A percentile compares a stretch with the other conserved stretches of the same genome.
Evolutionary conservation across 805 yeast species (phyloP).

Genomic region (Ogataea dorogensis): DNA sequence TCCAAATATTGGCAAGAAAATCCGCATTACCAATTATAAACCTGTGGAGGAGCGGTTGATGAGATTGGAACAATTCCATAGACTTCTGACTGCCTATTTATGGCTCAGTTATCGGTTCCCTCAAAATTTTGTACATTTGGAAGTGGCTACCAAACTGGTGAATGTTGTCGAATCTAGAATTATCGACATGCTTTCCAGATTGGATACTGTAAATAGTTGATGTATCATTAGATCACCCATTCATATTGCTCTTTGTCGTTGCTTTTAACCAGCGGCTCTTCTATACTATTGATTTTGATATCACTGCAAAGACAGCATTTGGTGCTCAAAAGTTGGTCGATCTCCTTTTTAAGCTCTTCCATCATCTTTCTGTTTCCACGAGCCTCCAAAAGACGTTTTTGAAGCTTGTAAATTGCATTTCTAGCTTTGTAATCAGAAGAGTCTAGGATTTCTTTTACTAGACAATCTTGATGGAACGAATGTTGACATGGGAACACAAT

Average conservation of each 20-base stretch:
- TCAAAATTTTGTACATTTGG: slow-evolving; percentile 70
- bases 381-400: slow-evolving; percentile 40
- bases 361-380: slow-evolving; percentile 32
- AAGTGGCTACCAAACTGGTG: slow-evolving; percentile 69
- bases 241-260: slow-evolving; percentile 40
- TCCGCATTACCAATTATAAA: slow-evolving; percentile 19
- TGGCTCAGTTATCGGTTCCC: slow-evolving; percentile 93
- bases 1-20: slow-evolving; percentile 17
- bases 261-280: slow-evolving; percentile 51
- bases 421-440: slow-evolving; percentile 68
- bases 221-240: slow-evolving; percentile 44
- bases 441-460: slow-evolving; percentile 56
- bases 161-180: slow-evolving; percentile 64
- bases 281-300: slow-evolving; percentile 64
- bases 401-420: slow-evolving; percentile 56
- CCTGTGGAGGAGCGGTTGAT: slow-evolving; percentile 33
- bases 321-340: slow-evolving; percentile 57
- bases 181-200: slow-evolving; percentile 42
- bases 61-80: slow-evolving; percentile 64
- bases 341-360: slow-evolving; percentile 39
- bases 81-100: slow-evolving; percentile 61
- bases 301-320: slow-evolving; percentile 81
- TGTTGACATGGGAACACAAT: slow-evolving; percentile 88
- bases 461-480: slow-evolving; percentile 84
- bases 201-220: not conserved